Percentiles rank a stretch among this genome's conserved stretches.
Conservation (phyloP, 2,329 filamentous ascomycete genomes). For the Podosphaera fusca region DNA sequence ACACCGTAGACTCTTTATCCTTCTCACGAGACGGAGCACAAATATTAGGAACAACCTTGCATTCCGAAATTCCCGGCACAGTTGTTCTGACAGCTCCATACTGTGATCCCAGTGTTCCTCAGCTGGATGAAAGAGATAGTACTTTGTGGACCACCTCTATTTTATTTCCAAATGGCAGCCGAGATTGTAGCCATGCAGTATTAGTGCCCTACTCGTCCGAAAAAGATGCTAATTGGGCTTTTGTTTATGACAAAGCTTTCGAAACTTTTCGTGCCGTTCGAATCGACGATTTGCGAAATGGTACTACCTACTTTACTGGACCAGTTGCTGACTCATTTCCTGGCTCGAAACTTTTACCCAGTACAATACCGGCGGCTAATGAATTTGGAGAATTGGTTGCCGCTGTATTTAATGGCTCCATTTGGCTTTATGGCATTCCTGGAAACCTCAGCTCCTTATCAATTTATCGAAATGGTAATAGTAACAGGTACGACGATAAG, state of each 20-base stretch:
- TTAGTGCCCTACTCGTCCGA: slow-evolving; percentile 27
- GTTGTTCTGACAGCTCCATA: slow-evolving; percentile 62
- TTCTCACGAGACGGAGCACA: slow-evolving; percentile 64
- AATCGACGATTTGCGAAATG: slow-evolving; percentile 50
- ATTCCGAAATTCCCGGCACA: slow-evolving; percentile 40
- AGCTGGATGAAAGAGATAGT: slow-evolving; percentile 44
- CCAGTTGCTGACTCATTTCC: slow-evolving; percentile 30
- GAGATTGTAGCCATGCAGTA: slow-evolving; percentile 55
- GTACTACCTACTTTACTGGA: slow-evolving; percentile 58
- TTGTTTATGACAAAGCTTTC: slow-evolving; percentile 55
- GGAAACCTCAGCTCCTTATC: slow-evolving; percentile 43
- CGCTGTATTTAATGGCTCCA: slow-evolving; percentile 47
- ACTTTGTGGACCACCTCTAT: slow-evolving; percentile 72
- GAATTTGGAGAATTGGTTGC: slow-evolving; percentile 47
- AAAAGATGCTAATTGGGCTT: slow-evolving; percentile 52
- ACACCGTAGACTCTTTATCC: slow-evolving; percentile 46
- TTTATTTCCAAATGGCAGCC: slow-evolving; percentile 58
- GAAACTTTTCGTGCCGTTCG: slow-evolving; percentile 59
- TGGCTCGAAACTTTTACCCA: slow-evolving; percentile 38
- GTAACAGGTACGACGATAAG: slow-evolving; percentile 14
- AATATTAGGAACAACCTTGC: slow-evolving; percentile 50
- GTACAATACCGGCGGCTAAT: slow-evolving; percentile 46
- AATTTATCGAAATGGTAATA: slow-evolving; percentile 17
- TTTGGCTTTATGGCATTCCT: slow-evolving; percentile 64
- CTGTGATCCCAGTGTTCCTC: slow-evolving; percentile 45